phyloP scores from a whole-genome alignment of 176 grass and related monocot species.

The Pontederia paniculata region DNA sequence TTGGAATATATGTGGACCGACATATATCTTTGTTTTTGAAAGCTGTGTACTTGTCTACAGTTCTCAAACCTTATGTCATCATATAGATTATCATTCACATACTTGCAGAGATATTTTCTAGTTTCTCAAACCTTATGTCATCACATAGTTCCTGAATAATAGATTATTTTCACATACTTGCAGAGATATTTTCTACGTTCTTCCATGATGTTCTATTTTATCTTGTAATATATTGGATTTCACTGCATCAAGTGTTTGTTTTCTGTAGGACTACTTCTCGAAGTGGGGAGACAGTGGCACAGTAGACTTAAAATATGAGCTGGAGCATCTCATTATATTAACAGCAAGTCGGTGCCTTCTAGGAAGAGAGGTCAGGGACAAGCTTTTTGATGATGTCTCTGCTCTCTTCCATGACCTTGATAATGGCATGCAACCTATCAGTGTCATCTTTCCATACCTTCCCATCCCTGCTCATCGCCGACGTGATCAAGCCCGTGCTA shows the following conservation, averaged over 20 bases:
- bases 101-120: too few species aligned
- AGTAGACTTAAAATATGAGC: slow-evolving; percentile 84
- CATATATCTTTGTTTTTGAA: too few species aligned
- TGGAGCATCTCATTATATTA: slow-evolving; percentile 96
- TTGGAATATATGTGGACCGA: too few species aligned
- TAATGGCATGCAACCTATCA: slow-evolving; percentile 84
- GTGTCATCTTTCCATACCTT: slow-evolving; percentile 89
- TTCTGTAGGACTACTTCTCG: slow-evolving; percentile 47
- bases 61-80: too few species aligned
- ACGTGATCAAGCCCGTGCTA: slow-evolving; percentile 56
- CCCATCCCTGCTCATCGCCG: slow-evolving; percentile 66
- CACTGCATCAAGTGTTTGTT: not conserved
- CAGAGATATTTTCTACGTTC: too few species aligned
- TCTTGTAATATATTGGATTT: too few species aligned
- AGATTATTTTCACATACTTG: too few species aligned
- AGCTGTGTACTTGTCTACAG: too few species aligned
- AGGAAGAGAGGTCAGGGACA: slow-evolving; percentile 89
- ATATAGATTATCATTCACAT: too few species aligned
- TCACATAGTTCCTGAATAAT: too few species aligned
- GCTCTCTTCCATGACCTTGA: slow-evolving; percentile 94
- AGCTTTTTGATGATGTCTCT: slow-evolving; percentile 93
- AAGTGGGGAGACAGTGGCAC: slow-evolving; percentile 95
- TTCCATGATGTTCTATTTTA: too few species aligned
- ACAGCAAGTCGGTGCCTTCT: slow-evolving; percentile 88
- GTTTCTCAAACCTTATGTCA: too few species aligned